Conservation (phyloP, 148 eudicot genomes). For the Mesembryanthemum crystallinum region DNA sequence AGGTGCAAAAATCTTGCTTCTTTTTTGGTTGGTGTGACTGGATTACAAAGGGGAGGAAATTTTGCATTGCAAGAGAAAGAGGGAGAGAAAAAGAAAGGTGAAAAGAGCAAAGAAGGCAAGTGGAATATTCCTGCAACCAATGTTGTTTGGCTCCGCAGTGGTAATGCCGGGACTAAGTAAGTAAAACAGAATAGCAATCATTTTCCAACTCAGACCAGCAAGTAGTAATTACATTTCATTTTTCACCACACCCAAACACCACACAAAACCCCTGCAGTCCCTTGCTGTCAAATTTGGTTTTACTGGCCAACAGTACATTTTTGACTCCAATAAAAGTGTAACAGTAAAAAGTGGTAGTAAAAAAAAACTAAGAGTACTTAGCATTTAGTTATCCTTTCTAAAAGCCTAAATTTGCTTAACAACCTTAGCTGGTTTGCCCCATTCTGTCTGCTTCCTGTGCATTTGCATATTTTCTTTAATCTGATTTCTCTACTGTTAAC, state of each 20-base stretch:
- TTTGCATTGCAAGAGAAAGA: not conserved
- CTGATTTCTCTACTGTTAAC: too few relatives aligned
- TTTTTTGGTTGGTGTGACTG: not conserved
- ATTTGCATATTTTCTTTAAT: too few relatives aligned
- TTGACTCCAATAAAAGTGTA: not conserved
- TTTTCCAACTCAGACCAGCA: conserved; percentile 21
- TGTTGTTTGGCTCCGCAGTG: conserved; percentile 17
- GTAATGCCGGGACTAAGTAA: conserved; percentile 27
- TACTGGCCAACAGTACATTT: not conserved
- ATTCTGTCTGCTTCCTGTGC: too few relatives aligned
- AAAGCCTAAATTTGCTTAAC: not conserved
- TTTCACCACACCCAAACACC: conserved; percentile 6
- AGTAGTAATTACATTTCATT: not conserved
- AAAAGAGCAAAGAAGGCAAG: conserved; percentile 24
- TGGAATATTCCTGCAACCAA: conserved; percentile 32
- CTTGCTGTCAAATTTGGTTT: conserved; percentile 4
- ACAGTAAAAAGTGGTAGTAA: not conserved
- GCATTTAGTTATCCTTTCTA: too few relatives aligned
- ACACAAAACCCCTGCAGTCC: not conserved
- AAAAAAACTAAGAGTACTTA: too few relatives aligned
- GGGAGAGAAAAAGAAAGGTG: not conserved
- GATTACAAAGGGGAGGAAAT: not conserved
- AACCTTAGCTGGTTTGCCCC: too few relatives aligned
- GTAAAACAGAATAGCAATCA: conserved; percentile 22
- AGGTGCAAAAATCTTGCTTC: not conserved